Conservation (phyloP, 2,329 filamentous ascomycete species). For the Talaromyces sp. region DNA sequence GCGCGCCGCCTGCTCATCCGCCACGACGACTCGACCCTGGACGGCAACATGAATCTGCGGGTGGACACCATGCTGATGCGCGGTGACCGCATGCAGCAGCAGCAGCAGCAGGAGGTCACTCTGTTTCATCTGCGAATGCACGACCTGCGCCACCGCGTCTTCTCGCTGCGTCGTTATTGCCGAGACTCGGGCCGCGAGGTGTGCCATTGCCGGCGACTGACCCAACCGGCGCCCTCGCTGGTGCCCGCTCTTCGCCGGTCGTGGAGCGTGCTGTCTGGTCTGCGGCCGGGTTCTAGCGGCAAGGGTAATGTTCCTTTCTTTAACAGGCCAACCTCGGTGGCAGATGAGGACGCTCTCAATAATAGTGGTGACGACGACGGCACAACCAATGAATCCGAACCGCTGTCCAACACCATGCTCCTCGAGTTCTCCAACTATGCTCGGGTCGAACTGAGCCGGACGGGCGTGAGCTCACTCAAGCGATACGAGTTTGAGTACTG, state of each 20-base stretch:
- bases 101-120: conserved; percentile 54
- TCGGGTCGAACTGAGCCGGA: conserved; percentile 73
- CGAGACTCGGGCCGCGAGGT: conserved; percentile 90
- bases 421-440: conserved; percentile 98
- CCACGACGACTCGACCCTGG: conserved; percentile 82
- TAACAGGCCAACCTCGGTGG: conserved; percentile 45
- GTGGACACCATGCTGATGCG: conserved; percentile 69
- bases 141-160: conserved; percentile 77
- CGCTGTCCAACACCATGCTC: conserved; percentile 72
- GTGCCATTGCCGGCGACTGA: conserved; percentile 74
- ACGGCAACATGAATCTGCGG: conserved; percentile 95
- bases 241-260: conserved; percentile 53
- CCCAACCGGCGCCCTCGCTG: conserved; percentile 51
- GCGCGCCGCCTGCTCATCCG: conserved; percentile 73
- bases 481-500: conserved; percentile 92
- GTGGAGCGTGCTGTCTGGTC: conserved; percentile 52
- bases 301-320: conserved; percentile 30
- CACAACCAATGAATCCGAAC: conserved; percentile 15
- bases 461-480: conserved; percentile 62
- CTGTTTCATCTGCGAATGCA: conserved; percentile 96
- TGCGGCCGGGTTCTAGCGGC: conserved; percentile 52
- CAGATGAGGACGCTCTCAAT: not conserved
- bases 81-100: conserved; percentile 45
- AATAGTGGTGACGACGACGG: conserved; percentile 11
- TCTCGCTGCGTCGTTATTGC: conserved; percentile 86